A percentile compares a stretch with the other conserved stretches of the same genome.
Evolutionary conservation across 1,284 basidiomycete genomes (phyloP).

Genomic region (Melampsora larici-populina): DNA sequence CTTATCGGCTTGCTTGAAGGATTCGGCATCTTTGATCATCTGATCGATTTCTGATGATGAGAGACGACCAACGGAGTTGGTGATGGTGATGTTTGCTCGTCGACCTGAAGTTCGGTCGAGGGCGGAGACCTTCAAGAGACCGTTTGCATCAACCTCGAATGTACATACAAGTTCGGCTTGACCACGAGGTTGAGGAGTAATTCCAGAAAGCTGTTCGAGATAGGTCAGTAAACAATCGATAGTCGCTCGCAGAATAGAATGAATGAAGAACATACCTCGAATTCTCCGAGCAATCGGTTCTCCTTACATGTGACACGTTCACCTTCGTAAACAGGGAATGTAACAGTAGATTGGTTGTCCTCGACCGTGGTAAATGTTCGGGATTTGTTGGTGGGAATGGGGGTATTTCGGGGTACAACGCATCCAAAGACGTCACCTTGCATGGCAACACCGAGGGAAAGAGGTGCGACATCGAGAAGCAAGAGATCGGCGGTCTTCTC

Average conservation of each 20-base stretch:
- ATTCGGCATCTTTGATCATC: constrained; percentile 97
- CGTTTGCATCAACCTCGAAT: constrained; percentile 96
- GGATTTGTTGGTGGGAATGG: constrained; percentile 95
- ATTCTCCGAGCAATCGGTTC: constrained; percentile 93
- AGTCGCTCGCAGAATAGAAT: neutral
- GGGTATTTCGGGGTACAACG: constrained; percentile 93
- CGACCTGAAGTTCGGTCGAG: constrained; percentile 91
- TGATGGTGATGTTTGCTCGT: constrained; percentile 87
- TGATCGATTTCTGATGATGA: constrained; percentile 91
- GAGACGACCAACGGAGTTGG: constrained; percentile 92
- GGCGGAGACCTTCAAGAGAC: constrained; percentile 90
- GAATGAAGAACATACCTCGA: constrained; percentile 61
- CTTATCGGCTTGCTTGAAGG: constrained; percentile 92
- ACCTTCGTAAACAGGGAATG: constrained; percentile 97
- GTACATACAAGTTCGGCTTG: constrained; percentile 88
- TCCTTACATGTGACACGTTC: constrained; percentile 96
- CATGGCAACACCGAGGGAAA: constrained; percentile 97
- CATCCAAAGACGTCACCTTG: constrained; percentile 96
- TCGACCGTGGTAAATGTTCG: constrained; percentile 94
- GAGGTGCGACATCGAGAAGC: constrained; percentile 89
- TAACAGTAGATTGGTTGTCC: constrained; percentile 85
- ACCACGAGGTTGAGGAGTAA: constrained; percentile 92
- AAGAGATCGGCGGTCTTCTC: constrained; percentile 93
- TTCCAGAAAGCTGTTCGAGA: constrained; percentile 67
- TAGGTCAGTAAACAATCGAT: neutral